A percentile compares a stretch with the other conserved stretches of the same genome.
Evolutionary conservation across 495 filamentous ascomycete genomes (phyloP).

Genomic region (Penicillium lagena): DNA sequence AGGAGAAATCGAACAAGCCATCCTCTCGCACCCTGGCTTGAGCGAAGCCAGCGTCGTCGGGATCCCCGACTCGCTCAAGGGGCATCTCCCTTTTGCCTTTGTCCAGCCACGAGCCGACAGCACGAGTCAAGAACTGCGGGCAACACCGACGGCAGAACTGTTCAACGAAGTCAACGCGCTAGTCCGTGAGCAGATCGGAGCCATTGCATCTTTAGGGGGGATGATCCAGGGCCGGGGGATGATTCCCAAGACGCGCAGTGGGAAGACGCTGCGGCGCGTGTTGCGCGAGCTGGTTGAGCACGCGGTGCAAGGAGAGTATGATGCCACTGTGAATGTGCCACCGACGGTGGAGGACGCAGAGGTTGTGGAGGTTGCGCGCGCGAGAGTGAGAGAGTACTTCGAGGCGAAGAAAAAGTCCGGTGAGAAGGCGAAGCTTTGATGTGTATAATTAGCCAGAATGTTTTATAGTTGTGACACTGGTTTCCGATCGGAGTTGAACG

Average conservation of each 20-base stretch:
- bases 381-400: constrained; percentile 53
- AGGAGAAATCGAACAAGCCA: constrained; percentile 85
- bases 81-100: constrained; percentile 87
- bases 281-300: constrained; percentile 74
- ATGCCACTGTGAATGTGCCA: constrained; percentile 46
- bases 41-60: constrained; percentile 80
- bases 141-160: constrained; percentile 44
- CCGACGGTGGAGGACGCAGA: constrained; percentile 55
- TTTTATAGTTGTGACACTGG: not conserved
- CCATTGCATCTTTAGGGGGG: constrained; percentile 77
- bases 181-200: constrained; percentile 78
- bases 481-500: not conserved
- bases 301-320: constrained; percentile 43
- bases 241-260: constrained; percentile 85
- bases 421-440: constrained; percentile 41
- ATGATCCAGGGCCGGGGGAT: constrained; percentile 82
- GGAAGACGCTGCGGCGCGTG: constrained; percentile 80
- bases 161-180: constrained; percentile 52
- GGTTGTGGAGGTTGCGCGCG: constrained; percentile 51
- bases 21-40: constrained; percentile 70
- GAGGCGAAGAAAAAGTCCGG: constrained; percentile 17
- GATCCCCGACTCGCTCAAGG: constrained; percentile 79
- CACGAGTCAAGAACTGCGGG: constrained; percentile 30
- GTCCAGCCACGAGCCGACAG: constrained; percentile 49
- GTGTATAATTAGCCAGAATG: no score